These are phyloP conservation scores for Cafeteria roenbergensis DNA, from an alignment of 108 stramenopile species.

Conservation along the genomic window DNA sequence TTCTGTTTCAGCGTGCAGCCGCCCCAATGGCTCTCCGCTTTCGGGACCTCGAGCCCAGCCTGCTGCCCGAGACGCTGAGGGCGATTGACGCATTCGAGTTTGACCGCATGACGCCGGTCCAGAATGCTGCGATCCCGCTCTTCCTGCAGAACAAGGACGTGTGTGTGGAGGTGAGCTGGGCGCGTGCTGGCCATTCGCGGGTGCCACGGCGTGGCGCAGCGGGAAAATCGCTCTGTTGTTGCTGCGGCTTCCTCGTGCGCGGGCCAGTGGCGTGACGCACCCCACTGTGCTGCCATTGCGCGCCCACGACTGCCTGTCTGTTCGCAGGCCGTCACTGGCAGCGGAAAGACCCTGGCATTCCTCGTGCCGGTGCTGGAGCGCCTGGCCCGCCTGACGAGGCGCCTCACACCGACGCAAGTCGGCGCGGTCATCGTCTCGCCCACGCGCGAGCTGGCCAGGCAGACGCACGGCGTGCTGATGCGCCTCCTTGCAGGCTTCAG, in stretches of 20 bases:
- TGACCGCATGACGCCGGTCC: conserved; percentile 67
- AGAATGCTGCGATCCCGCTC: conserved; percentile 79
- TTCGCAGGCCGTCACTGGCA: conserved; percentile 81
- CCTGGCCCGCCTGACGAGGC: conserved; percentile 22
- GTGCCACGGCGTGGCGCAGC: too few relatives aligned
- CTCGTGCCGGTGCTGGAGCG: conserved; percentile 78
- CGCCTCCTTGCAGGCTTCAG: conserved; percentile 14
- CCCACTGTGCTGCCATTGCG: too few relatives aligned
- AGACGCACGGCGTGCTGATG: conserved; percentile 33
- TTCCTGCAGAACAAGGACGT: conserved; percentile 89
- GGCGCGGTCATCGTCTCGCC: conserved; percentile 43
- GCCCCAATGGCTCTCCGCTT: conserved; percentile 6
- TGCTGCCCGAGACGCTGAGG: not conserved
- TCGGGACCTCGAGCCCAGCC: not conserved
- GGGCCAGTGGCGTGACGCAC: too few relatives aligned
- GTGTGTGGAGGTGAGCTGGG: too few relatives aligned
- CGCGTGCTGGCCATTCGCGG: too few relatives aligned
- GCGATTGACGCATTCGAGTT: conserved; percentile 31
- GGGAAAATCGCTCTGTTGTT: too few relatives aligned
- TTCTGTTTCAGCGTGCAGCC: too few relatives aligned
- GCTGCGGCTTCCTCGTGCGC: too few relatives aligned
- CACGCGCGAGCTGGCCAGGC: conserved; percentile 48
- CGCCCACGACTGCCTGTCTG: too few relatives aligned
- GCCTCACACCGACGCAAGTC: conserved; percentile 8
- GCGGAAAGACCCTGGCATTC: conserved; percentile 94